Evolutionary conservation across 2,329 filamentous ascomycete genomes (phyloP), one percentile per base, ranked within the genome.

Genomic region (Bisporella sp.): DNA sequence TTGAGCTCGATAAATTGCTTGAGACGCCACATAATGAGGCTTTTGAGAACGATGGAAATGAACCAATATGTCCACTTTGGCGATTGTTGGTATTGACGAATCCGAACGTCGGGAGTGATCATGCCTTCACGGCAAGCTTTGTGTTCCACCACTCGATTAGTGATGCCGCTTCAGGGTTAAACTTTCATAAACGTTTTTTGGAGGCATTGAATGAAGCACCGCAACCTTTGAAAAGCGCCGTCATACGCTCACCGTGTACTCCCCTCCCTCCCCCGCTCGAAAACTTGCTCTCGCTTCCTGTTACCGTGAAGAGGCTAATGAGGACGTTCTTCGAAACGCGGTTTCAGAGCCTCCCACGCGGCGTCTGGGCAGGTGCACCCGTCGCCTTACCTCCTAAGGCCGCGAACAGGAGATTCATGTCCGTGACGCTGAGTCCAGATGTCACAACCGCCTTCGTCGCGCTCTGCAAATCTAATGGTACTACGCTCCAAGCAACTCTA

Each of bases 71-170:
- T 3, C 47, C 47, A 37, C 9, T 49, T n/a, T 49, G 47, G 47
- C 40, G 47, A 5, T 12, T 49, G 31, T 12, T 49, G 8, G 37
- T 45, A 12, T 31, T 49, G 12, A 21, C 8, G 5, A 39, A 49
- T 33, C 39, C 31, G 4, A 37, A 8, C 8, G n/a, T 9, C 8
- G 35, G 35, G 8, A n/a, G n/a, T 6, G 6, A 44, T 9, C 29
- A 45, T 33, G 35, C 41, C 29, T 49, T 49, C 47, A 49, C 47
- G 5, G 47, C 47, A 8, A n/a, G 13, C 30, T 49, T 49, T 41
- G 40, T 49, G 1, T 13, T 30, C 21, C 41, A 49, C 32, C 47
- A 49, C 39, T 12, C 47, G 9, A 33, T 45, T 5, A 12, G 29
- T 21, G 47, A 49, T 29, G 47, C 35, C n/a, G 9, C 31, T 6